Evolutionary conservation across 2,329 filamentous ascomycete genomes (phyloP).

Genomic region (Fusarium dlaminii): DNA sequence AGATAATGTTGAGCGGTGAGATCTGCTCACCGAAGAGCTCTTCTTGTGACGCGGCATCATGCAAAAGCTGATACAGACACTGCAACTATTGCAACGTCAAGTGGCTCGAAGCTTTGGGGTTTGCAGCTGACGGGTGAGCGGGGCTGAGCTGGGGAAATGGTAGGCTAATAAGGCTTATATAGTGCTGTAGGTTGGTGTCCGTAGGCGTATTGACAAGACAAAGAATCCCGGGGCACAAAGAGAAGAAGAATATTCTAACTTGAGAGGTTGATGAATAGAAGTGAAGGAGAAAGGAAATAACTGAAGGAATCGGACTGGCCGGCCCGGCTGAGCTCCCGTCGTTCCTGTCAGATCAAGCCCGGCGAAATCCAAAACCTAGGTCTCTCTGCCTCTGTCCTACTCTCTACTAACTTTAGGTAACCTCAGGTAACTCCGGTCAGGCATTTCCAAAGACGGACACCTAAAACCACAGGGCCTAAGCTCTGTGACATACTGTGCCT

Average conservation of each 20-base stretch:
- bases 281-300: neutral
- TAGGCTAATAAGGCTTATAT: slow-evolving; percentile 14
- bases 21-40: slow-evolving; percentile 43
- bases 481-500: slow-evolving; percentile 17
- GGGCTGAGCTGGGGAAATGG: slow-evolving; percentile 23
- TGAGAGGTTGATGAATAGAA: slow-evolving; percentile 12
- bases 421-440: neutral
- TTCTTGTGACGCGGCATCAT: slow-evolving; percentile 45
- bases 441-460: slow-evolving; percentile 17
- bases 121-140: slow-evolving; percentile 26
- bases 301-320: slow-evolving; percentile 21
- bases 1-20: slow-evolving; percentile 73
- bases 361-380: slow-evolving; percentile 25
- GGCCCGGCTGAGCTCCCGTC: slow-evolving; percentile 5
- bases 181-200: neutral
- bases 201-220: neutral
- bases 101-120: slow-evolving; percentile 31
- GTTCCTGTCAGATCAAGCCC: slow-evolving; percentile 12
- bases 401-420: neutral
- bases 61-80: neutral
- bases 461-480: slow-evolving; percentile 13
- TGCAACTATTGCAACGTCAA: slow-evolving; percentile 37
- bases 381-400: neutral
- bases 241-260: neutral
- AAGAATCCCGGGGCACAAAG: neutral